Evolutionary conservation across 306 rosid genomes (phyloP), one percentile per base, ranked within the genome.

Genomic region (Adenanthera pavonina): DNA sequence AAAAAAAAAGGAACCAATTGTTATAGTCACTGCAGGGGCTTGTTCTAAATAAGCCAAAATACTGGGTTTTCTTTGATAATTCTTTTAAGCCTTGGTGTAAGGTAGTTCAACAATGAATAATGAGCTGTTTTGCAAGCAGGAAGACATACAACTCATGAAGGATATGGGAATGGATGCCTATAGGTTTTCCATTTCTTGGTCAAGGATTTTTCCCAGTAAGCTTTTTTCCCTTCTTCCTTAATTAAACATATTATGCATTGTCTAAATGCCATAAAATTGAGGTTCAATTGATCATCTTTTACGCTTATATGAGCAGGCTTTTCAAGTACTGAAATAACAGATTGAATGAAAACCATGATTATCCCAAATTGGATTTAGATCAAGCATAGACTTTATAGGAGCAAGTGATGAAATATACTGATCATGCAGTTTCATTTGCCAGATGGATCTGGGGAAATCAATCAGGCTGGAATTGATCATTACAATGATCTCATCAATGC

Each of bases 371-470:
- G 61, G 11, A 6, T 8, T 52, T 52, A 16, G 8, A 52, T 15
- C 57, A 52, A 52, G 20, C 57, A 52, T 62, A 6, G 11, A 35
- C 44, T 64, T 34, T 13, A 30, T 36, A 35, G 46, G 36, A 7
- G 20, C 2, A 36, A 66, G 1, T n/a, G 52, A 17, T 8, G 35
- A 67, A 67, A 67, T 19, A 2, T 69, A 10, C 74, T 68, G 47
- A 54, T 75, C 76, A 62, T 44, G 74, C 59, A 33, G 35, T 78
- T 71, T 81, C 59, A 69, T 78, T 67, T 65, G 49, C 74, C 68
- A 96, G 99, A 91, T 86, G 98, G 98, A 76, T 86, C 74, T 17
- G 97, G 97, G 25, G 69, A 82, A 82, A 89, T 96, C 78, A 96
- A 92, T 81, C 91, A 87, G 51, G 94, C 92, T 4, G 98, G 98